Evolutionary conservation across 495 filamentous ascomycete species (phyloP).

Genomic region (Pyrenula massariospora): DNA sequence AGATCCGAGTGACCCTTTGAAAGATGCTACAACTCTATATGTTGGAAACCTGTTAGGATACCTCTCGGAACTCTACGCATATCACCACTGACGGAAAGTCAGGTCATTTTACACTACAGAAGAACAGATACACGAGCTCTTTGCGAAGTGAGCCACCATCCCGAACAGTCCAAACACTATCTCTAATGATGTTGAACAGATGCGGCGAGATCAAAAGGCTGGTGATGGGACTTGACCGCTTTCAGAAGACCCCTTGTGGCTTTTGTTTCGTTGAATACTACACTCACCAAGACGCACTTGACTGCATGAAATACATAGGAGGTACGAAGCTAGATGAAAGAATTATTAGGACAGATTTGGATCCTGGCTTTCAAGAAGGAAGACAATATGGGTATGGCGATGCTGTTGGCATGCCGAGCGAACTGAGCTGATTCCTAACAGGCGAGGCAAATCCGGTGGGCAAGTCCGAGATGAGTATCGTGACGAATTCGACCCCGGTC

Average conservation of each 20-base stretch:
- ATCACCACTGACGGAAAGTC: not conserved
- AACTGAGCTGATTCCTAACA: slow-evolving; percentile 9
- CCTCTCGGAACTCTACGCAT: slow-evolving; percentile 15
- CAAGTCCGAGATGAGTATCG: slow-evolving; percentile 97
- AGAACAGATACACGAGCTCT: slow-evolving; percentile 96
- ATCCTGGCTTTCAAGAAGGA: slow-evolving; percentile 91
- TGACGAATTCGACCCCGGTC: slow-evolving; percentile 88
- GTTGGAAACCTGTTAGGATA: slow-evolving; percentile 76
- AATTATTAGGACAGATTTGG: slow-evolving; percentile 91
- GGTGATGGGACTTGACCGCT: slow-evolving; percentile 96
- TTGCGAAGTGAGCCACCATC: slow-evolving; percentile 53
- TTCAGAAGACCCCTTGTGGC: slow-evolving; percentile 93
- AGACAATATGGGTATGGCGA: slow-evolving; percentile 72
- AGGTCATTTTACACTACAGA: slow-evolving; percentile 99
- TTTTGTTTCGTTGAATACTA: slow-evolving; percentile 99
- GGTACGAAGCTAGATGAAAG: slow-evolving; percentile 98
- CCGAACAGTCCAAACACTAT: not conserved
- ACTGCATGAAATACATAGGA: slow-evolving; percentile 97
- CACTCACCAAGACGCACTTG: slow-evolving; percentile 87
- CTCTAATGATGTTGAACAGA: slow-evolving; percentile 20
- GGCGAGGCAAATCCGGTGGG: slow-evolving; percentile 80
- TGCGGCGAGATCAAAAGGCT: slow-evolving; percentile 95
- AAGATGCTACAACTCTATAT: slow-evolving; percentile 86
- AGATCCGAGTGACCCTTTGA: slow-evolving; percentile 57
- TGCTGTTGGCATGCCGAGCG: not conserved